phyloP scores from a whole-genome alignment of 1,284 basidiomycete species.

The Inonotus hispidus region DNA sequence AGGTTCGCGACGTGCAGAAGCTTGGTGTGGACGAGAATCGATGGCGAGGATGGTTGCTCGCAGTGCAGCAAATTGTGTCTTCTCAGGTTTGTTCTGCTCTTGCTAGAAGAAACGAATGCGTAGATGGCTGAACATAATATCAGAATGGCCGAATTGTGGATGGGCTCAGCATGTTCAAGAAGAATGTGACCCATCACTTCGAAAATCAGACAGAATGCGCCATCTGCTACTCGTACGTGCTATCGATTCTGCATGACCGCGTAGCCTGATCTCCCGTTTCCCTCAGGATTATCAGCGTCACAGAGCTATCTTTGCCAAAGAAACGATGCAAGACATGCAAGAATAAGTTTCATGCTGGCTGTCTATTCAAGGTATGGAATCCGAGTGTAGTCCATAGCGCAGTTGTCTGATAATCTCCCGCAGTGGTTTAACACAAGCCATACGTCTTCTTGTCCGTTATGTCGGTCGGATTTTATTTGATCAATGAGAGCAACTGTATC shows the following conservation, averaged over 20 bases:
- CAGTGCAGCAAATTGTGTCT: slow-evolving; percentile 88
- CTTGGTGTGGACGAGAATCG: slow-evolving; percentile 88
- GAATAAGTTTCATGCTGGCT: slow-evolving; percentile 91
- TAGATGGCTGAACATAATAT: not conserved
- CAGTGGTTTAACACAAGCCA: slow-evolving; percentile 93
- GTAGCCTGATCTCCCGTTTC: not conserved
- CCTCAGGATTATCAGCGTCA: slow-evolving; percentile 84
- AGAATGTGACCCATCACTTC: slow-evolving; percentile 88
- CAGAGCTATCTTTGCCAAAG: slow-evolving; percentile 83
- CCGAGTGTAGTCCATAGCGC: not conserved
- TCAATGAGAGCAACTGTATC: not conserved
- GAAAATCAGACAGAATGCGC: slow-evolving; percentile 92
- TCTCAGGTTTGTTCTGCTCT: slow-evolving; percentile 51
- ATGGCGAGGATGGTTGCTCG: slow-evolving; percentile 94
- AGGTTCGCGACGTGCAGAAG: slow-evolving; percentile 80
- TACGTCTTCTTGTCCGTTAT: slow-evolving; percentile 87
- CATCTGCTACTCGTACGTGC: slow-evolving; percentile 85
- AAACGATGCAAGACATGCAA: slow-evolving; percentile 95
- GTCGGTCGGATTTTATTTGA: slow-evolving; percentile 72
- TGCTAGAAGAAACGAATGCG: not conserved
- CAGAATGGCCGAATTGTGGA: slow-evolving; percentile 94
- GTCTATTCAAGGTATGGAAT: slow-evolving; percentile 73
- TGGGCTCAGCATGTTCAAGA: slow-evolving; percentile 90
- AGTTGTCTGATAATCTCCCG: slow-evolving; percentile 15
- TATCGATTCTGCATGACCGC: not conserved